Conservation (phyloP, 1,284 basidiomycete species). For the Ceratobasidium theobromae region DNA sequence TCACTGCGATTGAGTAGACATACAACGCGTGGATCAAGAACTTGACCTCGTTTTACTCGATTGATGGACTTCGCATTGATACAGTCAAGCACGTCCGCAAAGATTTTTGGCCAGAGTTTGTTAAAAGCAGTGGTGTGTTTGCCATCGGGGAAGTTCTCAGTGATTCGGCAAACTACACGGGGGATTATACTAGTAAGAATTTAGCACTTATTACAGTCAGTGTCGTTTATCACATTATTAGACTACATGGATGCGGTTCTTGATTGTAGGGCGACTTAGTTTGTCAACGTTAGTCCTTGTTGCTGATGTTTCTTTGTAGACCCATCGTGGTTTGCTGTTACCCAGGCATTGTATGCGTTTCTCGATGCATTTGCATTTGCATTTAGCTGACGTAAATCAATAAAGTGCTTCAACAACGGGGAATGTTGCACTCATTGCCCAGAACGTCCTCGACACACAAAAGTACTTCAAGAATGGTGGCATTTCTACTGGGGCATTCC, state of each 20-base stretch:
- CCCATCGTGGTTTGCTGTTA: conserved; percentile 21
- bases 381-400: not conserved
- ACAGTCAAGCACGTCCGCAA: conserved; percentile 52
- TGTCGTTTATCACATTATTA: conserved; percentile 23
- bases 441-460: conserved; percentile 41
- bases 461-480: conserved; percentile 39
- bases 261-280: conserved; percentile 54
- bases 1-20: conserved; percentile 16
- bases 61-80: conserved; percentile 49
- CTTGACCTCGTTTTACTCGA: conserved; percentile 45
- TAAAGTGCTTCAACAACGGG: conserved; percentile 36
- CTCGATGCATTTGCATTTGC: too few relatives aligned
- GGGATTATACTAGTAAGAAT: conserved; percentile 38
- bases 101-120: conserved; percentile 51
- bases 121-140: conserved; percentile 46
- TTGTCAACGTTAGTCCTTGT: conserved; percentile 49
- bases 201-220: not conserved
- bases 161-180: conserved; percentile 37
- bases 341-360: conserved; percentile 19
- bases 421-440: conserved; percentile 44
- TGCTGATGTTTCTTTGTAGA: conserved; percentile 41
- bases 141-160: conserved; percentile 50
- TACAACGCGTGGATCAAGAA: conserved; percentile 48
- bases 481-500: conserved; percentile 46
- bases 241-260: conserved; percentile 53